These are phyloP conservation scores for Clavispora santaluciae DNA, from an alignment of 805 yeast species.

Conservation along the genomic window DNA sequence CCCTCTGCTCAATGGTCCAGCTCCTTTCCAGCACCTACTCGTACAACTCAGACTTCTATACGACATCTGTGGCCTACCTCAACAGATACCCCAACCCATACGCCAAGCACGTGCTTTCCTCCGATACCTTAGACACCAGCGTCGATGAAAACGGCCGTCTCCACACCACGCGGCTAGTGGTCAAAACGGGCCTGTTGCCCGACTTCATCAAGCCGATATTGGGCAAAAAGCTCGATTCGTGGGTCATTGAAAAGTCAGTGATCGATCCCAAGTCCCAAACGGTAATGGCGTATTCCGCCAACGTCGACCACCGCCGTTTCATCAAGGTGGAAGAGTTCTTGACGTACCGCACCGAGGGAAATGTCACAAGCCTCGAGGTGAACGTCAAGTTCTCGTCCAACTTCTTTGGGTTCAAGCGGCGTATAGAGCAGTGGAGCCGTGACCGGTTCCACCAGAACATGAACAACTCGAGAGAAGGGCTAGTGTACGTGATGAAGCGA, in stretches of 20 bases:
- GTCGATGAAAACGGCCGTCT: constrained; percentile 62
- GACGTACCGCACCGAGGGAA: constrained; percentile 36
- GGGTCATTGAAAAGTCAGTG: constrained; percentile 76
- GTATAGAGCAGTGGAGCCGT: constrained; percentile 81
- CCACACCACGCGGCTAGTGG: constrained; percentile 66
- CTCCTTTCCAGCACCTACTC: constrained; percentile 51
- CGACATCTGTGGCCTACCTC: constrained; percentile 73
- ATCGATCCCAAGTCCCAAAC: constrained; percentile 57
- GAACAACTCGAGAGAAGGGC: constrained; percentile 61
- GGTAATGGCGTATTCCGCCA: constrained; percentile 69
- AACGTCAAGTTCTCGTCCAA: constrained; percentile 70
- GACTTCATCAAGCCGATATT: constrained; percentile 70
- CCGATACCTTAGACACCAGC: constrained; percentile 64
- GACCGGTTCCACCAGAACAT: constrained; percentile 64
- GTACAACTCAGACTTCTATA: constrained; percentile 62
- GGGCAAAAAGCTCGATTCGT: constrained; percentile 58
- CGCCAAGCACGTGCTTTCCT: constrained; percentile 77
- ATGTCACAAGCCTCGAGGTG: constrained; percentile 46
- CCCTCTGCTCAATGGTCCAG: constrained; percentile 49
- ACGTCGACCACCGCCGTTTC: constrained; percentile 76
- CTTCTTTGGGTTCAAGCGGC: constrained; percentile 60
- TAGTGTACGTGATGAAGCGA: constrained; percentile 71
- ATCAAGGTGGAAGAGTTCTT: constrained; percentile 77
- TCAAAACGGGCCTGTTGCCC: constrained; percentile 79
- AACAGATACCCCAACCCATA: constrained; percentile 65